Evolutionary conservation across 148 eudicot genomes (phyloP).

Genomic region (Limonium bicolor): DNA sequence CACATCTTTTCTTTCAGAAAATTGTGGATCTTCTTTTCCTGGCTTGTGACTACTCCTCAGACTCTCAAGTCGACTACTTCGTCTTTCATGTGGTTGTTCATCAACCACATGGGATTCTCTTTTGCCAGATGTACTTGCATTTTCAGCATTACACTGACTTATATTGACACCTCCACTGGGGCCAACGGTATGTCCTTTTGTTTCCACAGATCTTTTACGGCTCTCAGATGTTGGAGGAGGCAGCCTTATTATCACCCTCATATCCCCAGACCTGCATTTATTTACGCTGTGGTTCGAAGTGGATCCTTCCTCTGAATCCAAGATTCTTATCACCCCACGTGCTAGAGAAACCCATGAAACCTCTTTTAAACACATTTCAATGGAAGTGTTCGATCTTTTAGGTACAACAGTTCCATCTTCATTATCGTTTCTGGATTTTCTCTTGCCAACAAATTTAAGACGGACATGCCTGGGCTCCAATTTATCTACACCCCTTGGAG

Average conservation of each 20-base stretch:
- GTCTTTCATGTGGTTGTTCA: slow-evolving; percentile 77
- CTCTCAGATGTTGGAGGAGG: slow-evolving; percentile 29
- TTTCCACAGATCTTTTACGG: slow-evolving; percentile 7
- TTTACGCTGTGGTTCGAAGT: slow-evolving; percentile 27
- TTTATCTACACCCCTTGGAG: slow-evolving; percentile 93
- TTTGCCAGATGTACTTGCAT: slow-evolving; percentile 13
- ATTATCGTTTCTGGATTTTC: slow-evolving; percentile 37
- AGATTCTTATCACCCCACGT: slow-evolving; percentile 34
- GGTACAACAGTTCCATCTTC: slow-evolving; percentile 15
- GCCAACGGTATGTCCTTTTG: slow-evolving; percentile 14
- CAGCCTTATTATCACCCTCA: slow-evolving; percentile 37
- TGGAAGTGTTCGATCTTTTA: slow-evolving; percentile 47
- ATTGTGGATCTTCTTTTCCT: slow-evolving; percentile 73
- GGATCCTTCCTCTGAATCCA: slow-evolving; percentile 19
- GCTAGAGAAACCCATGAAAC: slow-evolving; percentile 69
- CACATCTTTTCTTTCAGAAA: slow-evolving; percentile 46
- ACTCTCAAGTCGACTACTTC: slow-evolving; percentile 75
- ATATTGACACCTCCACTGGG: slow-evolving; percentile 15
- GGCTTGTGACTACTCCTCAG: slow-evolving; percentile 76
- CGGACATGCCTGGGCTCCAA: slow-evolving; percentile 78
- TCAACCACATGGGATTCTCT: slow-evolving; percentile 37
- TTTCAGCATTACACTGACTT: slow-evolving; percentile 24
- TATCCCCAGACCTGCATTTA: slow-evolving; percentile 26
- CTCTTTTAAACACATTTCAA: slow-evolving; percentile 46
- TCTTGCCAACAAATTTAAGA: slow-evolving; percentile 65